These are phyloP conservation scores for Penicillium sp. DNA, from an alignment of 2,329 filamentous ascomycete genomes.

Conservation along the genomic window DNA sequence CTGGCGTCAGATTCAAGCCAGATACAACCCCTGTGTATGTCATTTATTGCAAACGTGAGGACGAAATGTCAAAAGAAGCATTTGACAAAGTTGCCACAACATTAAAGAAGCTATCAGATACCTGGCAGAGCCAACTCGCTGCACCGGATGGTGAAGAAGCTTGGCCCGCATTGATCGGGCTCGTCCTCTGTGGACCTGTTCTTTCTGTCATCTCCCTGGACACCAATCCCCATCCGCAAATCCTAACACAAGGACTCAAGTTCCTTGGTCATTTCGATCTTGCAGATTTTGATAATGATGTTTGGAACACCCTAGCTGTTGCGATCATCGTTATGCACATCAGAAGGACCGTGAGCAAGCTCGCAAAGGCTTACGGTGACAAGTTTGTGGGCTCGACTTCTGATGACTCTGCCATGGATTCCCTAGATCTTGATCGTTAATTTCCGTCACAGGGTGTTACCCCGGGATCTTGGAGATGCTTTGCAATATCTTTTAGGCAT, in stretches of 20 bases:
- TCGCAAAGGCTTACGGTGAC: conserved; percentile 37
- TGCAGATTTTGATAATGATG: conserved; percentile 52
- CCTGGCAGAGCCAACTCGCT: conserved; percentile 39
- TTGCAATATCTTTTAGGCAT: not conserved
- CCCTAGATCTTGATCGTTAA: not conserved
- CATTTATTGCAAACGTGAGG: conserved; percentile 42
- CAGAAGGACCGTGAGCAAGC: conserved; percentile 49
- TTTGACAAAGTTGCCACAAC: conserved; percentile 43
- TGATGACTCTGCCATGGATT: not conserved
- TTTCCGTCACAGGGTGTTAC: not conserved
- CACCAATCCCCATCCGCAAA: conserved; percentile 32
- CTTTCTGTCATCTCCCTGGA: conserved; percentile 54
- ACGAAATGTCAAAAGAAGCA: conserved; percentile 41
- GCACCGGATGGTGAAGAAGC: not conserved
- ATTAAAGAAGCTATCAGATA: conserved; percentile 44
- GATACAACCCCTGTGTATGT: conserved; percentile 46
- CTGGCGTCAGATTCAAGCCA: conserved; percentile 37
- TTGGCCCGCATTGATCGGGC: conserved; percentile 54
- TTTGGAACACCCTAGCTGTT: conserved; percentile 60
- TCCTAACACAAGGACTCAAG: not conserved
- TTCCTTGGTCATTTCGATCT: conserved; percentile 55
- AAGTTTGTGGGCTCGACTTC: conserved; percentile 6
- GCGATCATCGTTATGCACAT: conserved; percentile 56
- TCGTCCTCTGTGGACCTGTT: conserved; percentile 54
- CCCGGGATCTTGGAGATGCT: too few species aligned